These are phyloP conservation scores for Bruguiera parviflora DNA, from an alignment of 345 rosid species.

Conservation along the genomic window DNA sequence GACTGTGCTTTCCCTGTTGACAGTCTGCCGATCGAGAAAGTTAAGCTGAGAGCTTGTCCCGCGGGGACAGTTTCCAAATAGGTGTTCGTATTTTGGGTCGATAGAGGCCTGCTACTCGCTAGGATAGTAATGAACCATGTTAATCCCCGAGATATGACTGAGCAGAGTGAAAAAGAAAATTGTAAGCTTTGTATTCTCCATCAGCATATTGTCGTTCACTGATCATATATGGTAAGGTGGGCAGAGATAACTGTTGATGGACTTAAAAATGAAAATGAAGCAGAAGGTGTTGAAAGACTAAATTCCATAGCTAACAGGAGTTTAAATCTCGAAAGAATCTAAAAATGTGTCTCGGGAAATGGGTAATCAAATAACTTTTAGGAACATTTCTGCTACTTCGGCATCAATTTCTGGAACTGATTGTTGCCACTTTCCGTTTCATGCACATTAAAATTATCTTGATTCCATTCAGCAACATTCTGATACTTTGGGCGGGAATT, in stretches of 20 bases:
- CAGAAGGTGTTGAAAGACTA: background rate
- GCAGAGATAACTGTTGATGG: background rate
- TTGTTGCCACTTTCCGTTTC: constrained; percentile 13
- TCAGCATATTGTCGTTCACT: background rate
- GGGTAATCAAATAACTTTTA: background rate
- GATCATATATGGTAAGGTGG: background rate
- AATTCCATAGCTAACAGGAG: too few species aligned
- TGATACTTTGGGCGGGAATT: constrained; percentile 16
- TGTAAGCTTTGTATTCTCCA: background rate
- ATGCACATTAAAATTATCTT: background rate
- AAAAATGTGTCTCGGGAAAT: too few species aligned
- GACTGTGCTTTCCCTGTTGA: constrained; percentile 58
- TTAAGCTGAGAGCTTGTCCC: constrained; percentile 43
- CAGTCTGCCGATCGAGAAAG: constrained; percentile 57
- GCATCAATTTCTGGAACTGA: constrained; percentile 23
- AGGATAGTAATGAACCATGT: background rate
- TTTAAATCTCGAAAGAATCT: too few species aligned
- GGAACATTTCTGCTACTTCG: background rate
- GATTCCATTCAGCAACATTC: background rate
- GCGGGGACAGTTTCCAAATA: background rate
- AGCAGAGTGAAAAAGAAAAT: background rate
- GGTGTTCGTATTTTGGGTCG: too few species aligned
- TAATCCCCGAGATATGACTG: background rate
- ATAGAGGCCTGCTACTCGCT: too few species aligned
- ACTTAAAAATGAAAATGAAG: background rate